These are phyloP conservation scores for Epipyxis sp. DNA, from an alignment of 108 stramenopile species.

Conservation along the genomic window DNA sequence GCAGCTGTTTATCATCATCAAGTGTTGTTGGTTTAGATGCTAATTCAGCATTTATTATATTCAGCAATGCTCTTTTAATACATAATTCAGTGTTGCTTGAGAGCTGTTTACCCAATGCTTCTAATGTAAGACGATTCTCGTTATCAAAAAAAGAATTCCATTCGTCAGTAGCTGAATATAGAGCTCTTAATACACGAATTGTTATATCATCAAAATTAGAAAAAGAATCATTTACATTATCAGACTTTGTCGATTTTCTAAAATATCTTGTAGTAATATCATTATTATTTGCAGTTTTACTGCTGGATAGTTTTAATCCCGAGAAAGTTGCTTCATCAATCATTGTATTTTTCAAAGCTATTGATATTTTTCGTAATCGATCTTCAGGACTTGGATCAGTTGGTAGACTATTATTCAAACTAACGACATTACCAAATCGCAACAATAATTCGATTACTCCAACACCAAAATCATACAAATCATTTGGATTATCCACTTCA, in stretches of 20 bases:
- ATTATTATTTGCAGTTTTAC: background rate
- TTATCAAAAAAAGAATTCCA: background rate
- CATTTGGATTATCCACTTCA: slow-evolving; percentile 70
- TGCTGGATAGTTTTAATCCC: background rate
- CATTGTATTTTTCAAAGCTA: background rate
- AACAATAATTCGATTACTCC: background rate
- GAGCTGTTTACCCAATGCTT: background rate
- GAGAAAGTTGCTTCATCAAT: too few relatives aligned
- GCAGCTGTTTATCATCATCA: background rate
- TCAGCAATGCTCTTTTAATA: background rate
- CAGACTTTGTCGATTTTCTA: background rate
- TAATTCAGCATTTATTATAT: background rate
- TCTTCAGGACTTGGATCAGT: background rate
- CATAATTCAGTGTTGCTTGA: background rate
- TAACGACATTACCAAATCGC: background rate
- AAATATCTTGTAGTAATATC: background rate
- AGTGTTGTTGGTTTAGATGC: background rate
- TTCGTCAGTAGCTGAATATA: background rate
- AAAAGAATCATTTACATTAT: background rate
- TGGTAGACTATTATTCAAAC: background rate
- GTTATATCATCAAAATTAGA: background rate
- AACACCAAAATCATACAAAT: slow-evolving; percentile 60
- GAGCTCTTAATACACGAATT: background rate
- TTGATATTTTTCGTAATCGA: background rate
- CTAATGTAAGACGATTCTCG: background rate